Evolutionary conservation across 164 flowering plant species (phyloP), one percentile per base, ranked within the genome.

Genomic region (Stephania japonica): DNA sequence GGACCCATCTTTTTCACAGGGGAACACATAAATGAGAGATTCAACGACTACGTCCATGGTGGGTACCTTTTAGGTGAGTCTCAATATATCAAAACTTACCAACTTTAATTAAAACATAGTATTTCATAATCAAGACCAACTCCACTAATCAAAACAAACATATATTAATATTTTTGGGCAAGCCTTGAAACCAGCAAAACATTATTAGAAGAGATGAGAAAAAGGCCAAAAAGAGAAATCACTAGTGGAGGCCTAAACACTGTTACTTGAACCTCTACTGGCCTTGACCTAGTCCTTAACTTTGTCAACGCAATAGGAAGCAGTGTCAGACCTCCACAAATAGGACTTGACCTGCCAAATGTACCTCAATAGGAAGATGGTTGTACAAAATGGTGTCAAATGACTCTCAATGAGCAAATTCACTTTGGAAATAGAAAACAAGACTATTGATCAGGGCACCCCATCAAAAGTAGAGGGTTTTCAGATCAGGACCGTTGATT

Each of bases 1-100:
- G n/a, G n/a, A n/a, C n/a, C n/a, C n/a, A n/a, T n/a, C n/a, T n/a
- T n/a, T n/a, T n/a, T n/a, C n/a, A n/a, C n/a, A n/a, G n/a, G n/a
- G n/a, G n/a, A n/a, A n/a, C n/a, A n/a, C n/a, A n/a, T n/a, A n/a
- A n/a, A n/a, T n/a, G n/a, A n/a, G n/a, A n/a, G n/a, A n/a, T n/a
- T 92, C 68, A 92, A 78, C 73, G 98, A 97, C 41, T 94, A 89
- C 70, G 98, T 90, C 62, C 98, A 94, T 73, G 97, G 98, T 27
- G 98, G 89, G 73, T 91, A 88, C 76, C 89, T 92, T 13, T 84
- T 97, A 71, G 98, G 98, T 69, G 23, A 14, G 24, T 24, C 7
- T 47, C 41, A 1, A n/a, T n/a, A n/a, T n/a, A n/a, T 67, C 41
- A 32, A 25, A 10, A 8, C 14, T 67, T 9, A 13, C 49, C 12